Evolutionary conservation across 768 basidiomycete species (phyloP).

Genomic region (Porpolomopsis calyptriformis): DNA sequence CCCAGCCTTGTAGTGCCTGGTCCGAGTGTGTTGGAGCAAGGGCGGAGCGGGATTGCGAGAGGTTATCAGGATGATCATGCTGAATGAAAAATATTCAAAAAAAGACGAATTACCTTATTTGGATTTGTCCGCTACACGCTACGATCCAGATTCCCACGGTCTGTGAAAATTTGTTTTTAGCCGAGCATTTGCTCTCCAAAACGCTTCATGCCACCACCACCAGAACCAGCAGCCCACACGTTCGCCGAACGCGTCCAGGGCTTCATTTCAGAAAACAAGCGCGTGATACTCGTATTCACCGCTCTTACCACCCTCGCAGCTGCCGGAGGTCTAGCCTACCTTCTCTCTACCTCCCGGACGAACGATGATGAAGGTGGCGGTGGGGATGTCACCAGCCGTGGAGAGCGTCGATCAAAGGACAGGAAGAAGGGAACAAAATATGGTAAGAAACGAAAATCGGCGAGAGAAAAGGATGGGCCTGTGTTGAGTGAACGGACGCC

Average conservation of each 20-base stretch:
- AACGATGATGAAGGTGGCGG: slow-evolving; percentile 23
- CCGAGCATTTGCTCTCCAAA: not conserved
- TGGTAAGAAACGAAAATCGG: slow-evolving; percentile 46
- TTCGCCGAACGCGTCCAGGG: slow-evolving; percentile 54
- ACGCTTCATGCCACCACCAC: not conserved
- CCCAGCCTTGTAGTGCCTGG: slow-evolving; percentile 63
- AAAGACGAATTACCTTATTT: not conserved
- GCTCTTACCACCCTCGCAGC: slow-evolving; percentile 65
- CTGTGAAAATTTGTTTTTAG: not conserved
- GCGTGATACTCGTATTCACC: slow-evolving; percentile 59
- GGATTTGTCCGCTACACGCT: not conserved
- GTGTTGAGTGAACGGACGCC: slow-evolving; percentile 68
- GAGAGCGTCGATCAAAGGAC: slow-evolving; percentile 32
- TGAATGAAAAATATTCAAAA: not conserved
- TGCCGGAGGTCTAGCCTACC: slow-evolving; percentile 68
- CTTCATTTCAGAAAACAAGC: slow-evolving; percentile 71
- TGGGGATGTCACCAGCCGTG: too few species aligned
- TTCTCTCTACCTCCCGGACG: slow-evolving; percentile 45
- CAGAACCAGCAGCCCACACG: slow-evolving; percentile 9
- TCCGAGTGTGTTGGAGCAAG: slow-evolving; percentile 79
- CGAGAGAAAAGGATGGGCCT: slow-evolving; percentile 55
- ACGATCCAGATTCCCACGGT: not conserved
- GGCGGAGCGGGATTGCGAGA: slow-evolving; percentile 79
- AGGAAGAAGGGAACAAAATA: slow-evolving; percentile 38
- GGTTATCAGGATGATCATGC: slow-evolving; percentile 60